phyloP scores from a whole-genome alignment of 2,329 filamentous ascomycete genomes.

The Epichloe uncinata region DNA sequence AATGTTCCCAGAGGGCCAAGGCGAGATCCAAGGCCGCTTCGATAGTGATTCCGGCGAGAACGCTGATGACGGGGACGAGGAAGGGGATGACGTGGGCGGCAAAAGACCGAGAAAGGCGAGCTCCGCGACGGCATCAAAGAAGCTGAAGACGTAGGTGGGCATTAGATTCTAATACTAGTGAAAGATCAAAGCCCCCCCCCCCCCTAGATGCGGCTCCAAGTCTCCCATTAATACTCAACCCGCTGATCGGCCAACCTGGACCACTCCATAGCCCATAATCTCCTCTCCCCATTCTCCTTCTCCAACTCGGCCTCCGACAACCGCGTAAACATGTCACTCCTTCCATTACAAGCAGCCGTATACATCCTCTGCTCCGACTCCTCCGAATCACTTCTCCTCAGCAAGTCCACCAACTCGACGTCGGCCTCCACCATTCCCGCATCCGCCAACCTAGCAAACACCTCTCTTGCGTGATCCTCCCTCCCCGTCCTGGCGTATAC shows the following conservation, averaged over 20 bases:
- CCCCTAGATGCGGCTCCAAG: neutral
- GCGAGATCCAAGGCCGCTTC: slow-evolving; percentile 27
- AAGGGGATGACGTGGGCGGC: slow-evolving; percentile 3
- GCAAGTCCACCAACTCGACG: slow-evolving; percentile 14
- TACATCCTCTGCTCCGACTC: slow-evolving; percentile 15
- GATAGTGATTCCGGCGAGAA: slow-evolving; percentile 21
- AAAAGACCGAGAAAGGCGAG: slow-evolving; percentile 13
- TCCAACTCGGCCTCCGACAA: slow-evolving; percentile 18
- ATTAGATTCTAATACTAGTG: neutral
- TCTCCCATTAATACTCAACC: slow-evolving; percentile 10
- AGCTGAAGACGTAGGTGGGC: slow-evolving; percentile 12
- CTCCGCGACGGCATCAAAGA: slow-evolving; percentile 10
- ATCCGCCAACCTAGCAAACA: slow-evolving; percentile 13
- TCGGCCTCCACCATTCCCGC: slow-evolving; percentile 14
- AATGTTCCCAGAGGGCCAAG: slow-evolving; percentile 26
- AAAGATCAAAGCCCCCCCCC: neutral
- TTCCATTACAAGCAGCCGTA: slow-evolving; percentile 14
- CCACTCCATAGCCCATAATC: slow-evolving; percentile 22
- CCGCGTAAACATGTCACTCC: slow-evolving; percentile 13
- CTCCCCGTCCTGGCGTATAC: slow-evolving; percentile 11
- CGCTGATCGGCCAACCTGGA: slow-evolving; percentile 16
- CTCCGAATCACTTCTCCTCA: slow-evolving; percentile 11
- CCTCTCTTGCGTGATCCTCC: slow-evolving; percentile 11
- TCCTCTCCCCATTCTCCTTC: slow-evolving; percentile 9
- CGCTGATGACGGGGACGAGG: slow-evolving; percentile 17